Conservation (phyloP, 805 yeast species). For the Torulaspora indica region DNA sequence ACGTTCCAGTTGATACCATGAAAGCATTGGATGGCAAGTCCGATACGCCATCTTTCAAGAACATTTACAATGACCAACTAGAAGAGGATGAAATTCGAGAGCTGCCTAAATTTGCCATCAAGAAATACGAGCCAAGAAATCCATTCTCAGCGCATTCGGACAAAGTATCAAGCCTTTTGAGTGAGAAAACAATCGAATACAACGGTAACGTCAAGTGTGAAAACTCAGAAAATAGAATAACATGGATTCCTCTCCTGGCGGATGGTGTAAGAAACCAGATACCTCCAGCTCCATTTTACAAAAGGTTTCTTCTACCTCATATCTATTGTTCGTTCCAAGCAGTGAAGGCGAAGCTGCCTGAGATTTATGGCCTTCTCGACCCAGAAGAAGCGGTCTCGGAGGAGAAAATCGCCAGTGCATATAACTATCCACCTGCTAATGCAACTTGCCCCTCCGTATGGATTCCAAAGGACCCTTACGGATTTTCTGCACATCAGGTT, state of each 20-base stretch:
- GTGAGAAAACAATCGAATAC: slow-evolving; percentile 12
- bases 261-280: slow-evolving; percentile 46
- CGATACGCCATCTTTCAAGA: slow-evolving; percentile 50
- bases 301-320: slow-evolving; percentile 54
- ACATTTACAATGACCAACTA: slow-evolving; percentile 29
- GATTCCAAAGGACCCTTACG: slow-evolving; percentile 89
- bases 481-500: slow-evolving; percentile 62
- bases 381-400: slow-evolving; percentile 41
- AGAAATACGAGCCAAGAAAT: slow-evolving; percentile 21
- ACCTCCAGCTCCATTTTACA: slow-evolving; percentile 40
- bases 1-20: slow-evolving; percentile 70
- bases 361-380: slow-evolving; percentile 47
- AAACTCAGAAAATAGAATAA: slow-evolving; percentile 24
- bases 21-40: slow-evolving; percentile 67
- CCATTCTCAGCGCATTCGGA: slow-evolving; percentile 4
- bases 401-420: slow-evolving; percentile 52
- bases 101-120: slow-evolving; percentile 31
- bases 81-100: slow-evolving; percentile 26
- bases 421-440: slow-evolving; percentile 67
- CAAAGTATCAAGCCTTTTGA: slow-evolving; percentile 7
- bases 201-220: slow-evolving; percentile 8
- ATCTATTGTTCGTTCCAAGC: slow-evolving; percentile 47
- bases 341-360: slow-evolving; percentile 52
- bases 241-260: slow-evolving; percentile 58
- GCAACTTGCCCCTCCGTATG: slow-evolving; percentile 73